Conservation (phyloP, 1,284 basidiomycete genomes). For the Athelia psychrophila region DNA sequence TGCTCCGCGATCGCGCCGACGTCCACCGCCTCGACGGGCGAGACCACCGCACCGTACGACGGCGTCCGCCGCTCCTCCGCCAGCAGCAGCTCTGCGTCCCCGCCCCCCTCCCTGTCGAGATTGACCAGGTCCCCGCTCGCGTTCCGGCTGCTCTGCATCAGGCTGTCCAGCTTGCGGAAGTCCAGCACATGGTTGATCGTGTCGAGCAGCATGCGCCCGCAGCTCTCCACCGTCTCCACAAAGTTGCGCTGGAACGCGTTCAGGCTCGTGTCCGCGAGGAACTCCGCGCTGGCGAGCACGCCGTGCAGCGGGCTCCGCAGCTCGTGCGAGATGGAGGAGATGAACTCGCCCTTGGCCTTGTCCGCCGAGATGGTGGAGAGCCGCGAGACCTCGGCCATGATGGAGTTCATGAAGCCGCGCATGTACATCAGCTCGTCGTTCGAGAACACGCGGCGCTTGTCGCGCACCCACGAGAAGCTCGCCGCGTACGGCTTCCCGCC, state of each 20-base stretch:
- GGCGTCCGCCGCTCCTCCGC: neutral
- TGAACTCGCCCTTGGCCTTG: constrained; percentile 1
- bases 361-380: neutral
- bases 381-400: neutral
- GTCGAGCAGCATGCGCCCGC: neutral
- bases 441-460: neutral
- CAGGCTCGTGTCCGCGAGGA: neutral
- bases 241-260: neutral
- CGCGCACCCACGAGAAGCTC: neutral
- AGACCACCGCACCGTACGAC: neutral
- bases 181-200: neutral
- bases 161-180: neutral
- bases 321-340: neutral
- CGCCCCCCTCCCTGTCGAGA: neutral
- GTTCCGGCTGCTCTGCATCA: neutral
- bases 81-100: neutral
- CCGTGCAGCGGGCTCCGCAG: constrained; percentile 1
- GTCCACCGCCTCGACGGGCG: neutral
- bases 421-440: neutral
- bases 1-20: neutral
- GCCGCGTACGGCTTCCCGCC: neutral
- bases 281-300: neutral
- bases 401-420: neutral
- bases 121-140: neutral
- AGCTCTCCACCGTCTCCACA: neutral